A percentile compares a stretch with the other conserved stretches of the same genome.
These are phyloP conservation scores for Pythium rhizo-oryzae DNA, from an alignment of 352 stramenopile genomes.

Conservation along the genomic window DNA sequence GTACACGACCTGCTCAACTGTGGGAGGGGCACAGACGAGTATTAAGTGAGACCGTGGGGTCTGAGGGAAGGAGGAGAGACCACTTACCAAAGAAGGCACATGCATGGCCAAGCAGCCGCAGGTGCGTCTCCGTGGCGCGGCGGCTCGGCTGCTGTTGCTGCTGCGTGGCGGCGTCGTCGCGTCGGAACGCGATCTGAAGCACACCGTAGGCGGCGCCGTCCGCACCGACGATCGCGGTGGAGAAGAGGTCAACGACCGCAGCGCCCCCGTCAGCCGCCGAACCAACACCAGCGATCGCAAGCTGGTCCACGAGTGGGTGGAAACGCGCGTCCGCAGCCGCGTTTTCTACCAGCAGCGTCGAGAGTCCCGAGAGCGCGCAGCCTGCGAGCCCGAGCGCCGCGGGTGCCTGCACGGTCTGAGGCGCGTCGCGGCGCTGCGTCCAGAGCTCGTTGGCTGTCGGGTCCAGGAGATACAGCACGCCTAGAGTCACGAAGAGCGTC, in stretches of 20 bases:
- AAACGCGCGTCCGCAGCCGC: conserved; percentile 49
- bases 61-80: not conserved
- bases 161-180: not conserved
- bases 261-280: not conserved
- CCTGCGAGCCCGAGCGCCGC: conserved; percentile 63
- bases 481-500: conserved; percentile 12
- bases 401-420: conserved; percentile 44
- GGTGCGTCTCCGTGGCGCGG: not conserved
- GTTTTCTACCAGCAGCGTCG: conserved; percentile 44
- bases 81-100: conserved; percentile 50
- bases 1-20: conserved; percentile 68
- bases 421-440: conserved; percentile 50
- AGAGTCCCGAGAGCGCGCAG: conserved; percentile 39
- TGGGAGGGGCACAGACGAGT: conserved; percentile 1
- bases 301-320: conserved; percentile 69
- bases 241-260: conserved; percentile 37
- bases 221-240: conserved; percentile 38
- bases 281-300: conserved; percentile 36
- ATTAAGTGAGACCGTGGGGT: too few species aligned
- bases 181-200: conserved; percentile 49
- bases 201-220: conserved; percentile 60
- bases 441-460: conserved; percentile 66
- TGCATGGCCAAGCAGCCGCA: conserved; percentile 37
- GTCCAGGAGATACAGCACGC: conserved; percentile 65
- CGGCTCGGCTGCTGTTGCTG: not conserved